A percentile compares a stretch with the other conserved stretches of the same genome.
Evolutionary conservation across 345 rosid species (phyloP).

Genomic region (Iberis pinnata): DNA sequence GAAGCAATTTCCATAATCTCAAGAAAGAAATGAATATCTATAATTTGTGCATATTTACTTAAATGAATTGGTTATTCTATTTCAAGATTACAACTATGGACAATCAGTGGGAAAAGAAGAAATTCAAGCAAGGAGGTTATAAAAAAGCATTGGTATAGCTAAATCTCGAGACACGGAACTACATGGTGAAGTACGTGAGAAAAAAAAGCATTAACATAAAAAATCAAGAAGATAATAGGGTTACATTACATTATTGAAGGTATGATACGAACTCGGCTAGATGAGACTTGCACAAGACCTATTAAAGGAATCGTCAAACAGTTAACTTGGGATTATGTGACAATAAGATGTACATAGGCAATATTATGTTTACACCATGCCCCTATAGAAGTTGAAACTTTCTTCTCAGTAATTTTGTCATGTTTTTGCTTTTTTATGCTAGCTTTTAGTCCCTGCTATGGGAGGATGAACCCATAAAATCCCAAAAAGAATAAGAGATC

Average conservation of each 20-base stretch:
- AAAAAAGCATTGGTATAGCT: too few relatives aligned
- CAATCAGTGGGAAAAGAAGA: too few relatives aligned
- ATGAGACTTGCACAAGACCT: conserved; percentile 72
- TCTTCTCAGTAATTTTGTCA: conserved; percentile 84
- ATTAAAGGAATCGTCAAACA: not conserved
- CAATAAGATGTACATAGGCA: not conserved
- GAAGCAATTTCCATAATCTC: not conserved
- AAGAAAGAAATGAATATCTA: not conserved
- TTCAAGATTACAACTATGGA: too few relatives aligned
- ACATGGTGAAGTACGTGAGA: conserved; percentile 70
- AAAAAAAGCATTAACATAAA: too few relatives aligned
- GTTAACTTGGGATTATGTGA: conserved; percentile 11
- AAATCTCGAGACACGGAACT: conserved; percentile 70
- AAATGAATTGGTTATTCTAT: too few relatives aligned
- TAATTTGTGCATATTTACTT: too few relatives aligned
- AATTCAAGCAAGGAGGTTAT: too few relatives aligned
- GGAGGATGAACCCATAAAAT: conserved; percentile 52
- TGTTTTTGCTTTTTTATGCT: conserved; percentile 86
- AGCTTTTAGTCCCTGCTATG: conserved; percentile 93
- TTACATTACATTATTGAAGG: conserved; percentile 77
- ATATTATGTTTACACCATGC: conserved; percentile 28
- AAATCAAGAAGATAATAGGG: too few relatives aligned
- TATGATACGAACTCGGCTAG: conserved; percentile 76
- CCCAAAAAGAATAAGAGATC: conserved; percentile 15
- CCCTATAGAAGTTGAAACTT: conserved; percentile 89